These are phyloP conservation scores for Plasmopara muralis DNA, from an alignment of 352 stramenopile genomes.

Conservation along the genomic window DNA sequence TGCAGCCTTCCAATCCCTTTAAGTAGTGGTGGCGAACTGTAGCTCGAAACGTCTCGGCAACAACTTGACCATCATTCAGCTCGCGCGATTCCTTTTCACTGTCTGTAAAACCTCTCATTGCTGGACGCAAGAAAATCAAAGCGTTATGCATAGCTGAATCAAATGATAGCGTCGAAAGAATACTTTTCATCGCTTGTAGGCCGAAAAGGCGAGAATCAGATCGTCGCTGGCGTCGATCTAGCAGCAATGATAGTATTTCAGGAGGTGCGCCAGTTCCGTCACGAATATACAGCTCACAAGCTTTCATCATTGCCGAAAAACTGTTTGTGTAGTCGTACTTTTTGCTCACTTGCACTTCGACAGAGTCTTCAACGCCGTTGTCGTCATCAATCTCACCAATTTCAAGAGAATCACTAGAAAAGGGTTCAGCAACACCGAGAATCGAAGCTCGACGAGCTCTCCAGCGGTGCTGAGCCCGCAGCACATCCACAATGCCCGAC, in stretches of 20 bases:
- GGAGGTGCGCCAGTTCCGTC: slow-evolving; percentile 74
- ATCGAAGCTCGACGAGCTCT: slow-evolving; percentile 49
- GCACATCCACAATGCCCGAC: slow-evolving; percentile 77
- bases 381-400: slow-evolving; percentile 6
- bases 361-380: slow-evolving; percentile 9
- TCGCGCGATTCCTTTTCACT: slow-evolving; percentile 79
- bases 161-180: slow-evolving; percentile 66
- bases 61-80: slow-evolving; percentile 63
- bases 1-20: slow-evolving; percentile 82
- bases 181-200: slow-evolving; percentile 73
- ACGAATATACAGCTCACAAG: slow-evolving; percentile 83
- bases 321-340: slow-evolving; percentile 51
- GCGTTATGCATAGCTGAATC: slow-evolving; percentile 69
- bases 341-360: slow-evolving; percentile 22
- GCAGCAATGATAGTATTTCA: slow-evolving; percentile 57
- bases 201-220: slow-evolving; percentile 74
- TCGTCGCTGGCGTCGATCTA: slow-evolving; percentile 67
- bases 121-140: slow-evolving; percentile 77
- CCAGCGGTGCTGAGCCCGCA: slow-evolving; percentile 69
- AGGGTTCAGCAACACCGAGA: slow-evolving; percentile 9
- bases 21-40: slow-evolving; percentile 83
- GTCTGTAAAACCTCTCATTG: slow-evolving; percentile 79
- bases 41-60: slow-evolving; percentile 77
- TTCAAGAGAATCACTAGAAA: slow-evolving; percentile 1
- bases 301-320: slow-evolving; percentile 77